Evolutionary conservation across 1,284 basidiomycete genomes (phyloP).

Genomic region (Ustilago hordei): DNA sequence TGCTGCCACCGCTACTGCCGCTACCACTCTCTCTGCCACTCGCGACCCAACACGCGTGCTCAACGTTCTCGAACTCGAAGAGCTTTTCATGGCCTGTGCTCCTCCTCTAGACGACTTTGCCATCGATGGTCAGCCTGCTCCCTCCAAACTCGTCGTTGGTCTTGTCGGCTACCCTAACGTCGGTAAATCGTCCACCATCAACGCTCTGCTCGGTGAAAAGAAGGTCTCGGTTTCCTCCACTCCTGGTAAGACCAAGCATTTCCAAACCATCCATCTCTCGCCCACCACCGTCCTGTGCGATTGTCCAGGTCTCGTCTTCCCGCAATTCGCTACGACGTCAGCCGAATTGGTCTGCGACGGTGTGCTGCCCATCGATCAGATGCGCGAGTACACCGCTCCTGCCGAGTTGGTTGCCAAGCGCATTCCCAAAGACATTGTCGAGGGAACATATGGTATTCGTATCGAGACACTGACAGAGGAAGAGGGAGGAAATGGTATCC

Average conservation of each 20-base stretch:
- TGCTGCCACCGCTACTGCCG: slow-evolving; percentile 69
- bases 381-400: slow-evolving; percentile 93
- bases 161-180: slow-evolving; percentile 77
- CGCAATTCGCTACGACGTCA: slow-evolving; percentile 80
- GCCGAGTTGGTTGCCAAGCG: slow-evolving; percentile 82
- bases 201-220: slow-evolving; percentile 67
- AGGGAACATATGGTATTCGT: slow-evolving; percentile 87
- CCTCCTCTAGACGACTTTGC: slow-evolving; percentile 77
- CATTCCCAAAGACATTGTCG: slow-evolving; percentile 86
- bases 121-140: slow-evolving; percentile 44
- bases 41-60: slow-evolving; percentile 84
- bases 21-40: slow-evolving; percentile 35
- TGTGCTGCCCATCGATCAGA: slow-evolving; percentile 96
- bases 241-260: slow-evolving; percentile 93
- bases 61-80: slow-evolving; percentile 88
- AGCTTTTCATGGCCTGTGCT: slow-evolving; percentile 81
- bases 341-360: slow-evolving; percentile 97
- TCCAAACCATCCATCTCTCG: slow-evolving; percentile 95
- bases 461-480: slow-evolving; percentile 79
- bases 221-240: slow-evolving; percentile 69
- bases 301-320: slow-evolving; percentile 98
- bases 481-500: slow-evolving; percentile 84
- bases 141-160: slow-evolving; percentile 75
- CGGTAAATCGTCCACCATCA: slow-evolving; percentile 69
- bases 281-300: slow-evolving; percentile 91